Evolutionary conservation across 768 basidiomycete genomes (phyloP).

Genomic region (Cytidiella melzeri): DNA sequence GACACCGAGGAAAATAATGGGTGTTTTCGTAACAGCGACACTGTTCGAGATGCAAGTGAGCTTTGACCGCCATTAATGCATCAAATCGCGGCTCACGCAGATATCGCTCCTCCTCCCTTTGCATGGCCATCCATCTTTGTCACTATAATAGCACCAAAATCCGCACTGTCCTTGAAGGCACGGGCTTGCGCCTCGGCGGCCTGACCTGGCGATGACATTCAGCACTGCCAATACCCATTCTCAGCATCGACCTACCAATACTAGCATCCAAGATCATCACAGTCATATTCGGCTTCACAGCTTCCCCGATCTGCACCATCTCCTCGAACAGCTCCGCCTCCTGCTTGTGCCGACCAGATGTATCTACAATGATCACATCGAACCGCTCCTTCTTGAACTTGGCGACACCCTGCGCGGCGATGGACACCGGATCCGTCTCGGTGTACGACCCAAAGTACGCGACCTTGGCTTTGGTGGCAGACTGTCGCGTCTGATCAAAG

Average conservation of each 20-base stretch:
- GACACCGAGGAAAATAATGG: slow-evolving; percentile 97
- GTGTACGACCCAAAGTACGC: slow-evolving; percentile 99
- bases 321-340: slow-evolving; percentile 95
- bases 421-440: slow-evolving; percentile 94
- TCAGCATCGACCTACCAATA: slow-evolving; percentile 78
- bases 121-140: slow-evolving; percentile 99
- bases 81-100: slow-evolving; percentile 87
- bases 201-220: slow-evolving; percentile 67
- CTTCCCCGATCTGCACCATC: slow-evolving; percentile 94
- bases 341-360: slow-evolving; percentile 94
- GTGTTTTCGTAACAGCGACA: slow-evolving; percentile 97
- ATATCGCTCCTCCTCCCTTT: slow-evolving; percentile 98
- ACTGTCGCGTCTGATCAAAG: slow-evolving; percentile 98
- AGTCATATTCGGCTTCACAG: slow-evolving; percentile 95
- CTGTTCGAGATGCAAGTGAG: slow-evolving; percentile 33
- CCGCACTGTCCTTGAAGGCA: slow-evolving; percentile 96
- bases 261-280: slow-evolving; percentile 94
- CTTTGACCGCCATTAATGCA: neutral
- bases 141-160: slow-evolving; percentile 98
- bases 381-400: slow-evolving; percentile 99
- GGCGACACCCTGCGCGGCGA: slow-evolving; percentile 88
- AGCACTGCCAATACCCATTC: too few relatives aligned
- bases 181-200: slow-evolving; percentile 94
- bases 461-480: slow-evolving; percentile 97
- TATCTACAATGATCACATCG: slow-evolving; percentile 98